Evolutionary conservation across 441 rosid genomes (phyloP).

Genomic region (Hypseocharis bilobata): DNA sequence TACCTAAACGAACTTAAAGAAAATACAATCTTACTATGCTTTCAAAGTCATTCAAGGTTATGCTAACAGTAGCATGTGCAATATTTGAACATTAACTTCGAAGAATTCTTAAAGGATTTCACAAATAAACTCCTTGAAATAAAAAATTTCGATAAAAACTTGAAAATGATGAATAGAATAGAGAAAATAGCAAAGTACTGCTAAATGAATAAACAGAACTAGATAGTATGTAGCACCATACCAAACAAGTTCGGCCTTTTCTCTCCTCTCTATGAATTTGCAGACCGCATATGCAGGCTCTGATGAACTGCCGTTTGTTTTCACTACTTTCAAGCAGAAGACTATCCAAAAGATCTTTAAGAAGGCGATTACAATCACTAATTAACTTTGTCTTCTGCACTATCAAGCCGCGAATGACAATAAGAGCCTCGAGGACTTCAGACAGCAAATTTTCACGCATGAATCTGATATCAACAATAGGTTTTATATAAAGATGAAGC

Average conservation of each 20-base stretch:
- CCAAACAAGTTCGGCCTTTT: slow-evolving; percentile 87
- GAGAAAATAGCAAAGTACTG: not conserved
- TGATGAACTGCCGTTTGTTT: slow-evolving; percentile 89
- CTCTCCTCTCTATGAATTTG: slow-evolving; percentile 87
- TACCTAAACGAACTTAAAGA: not conserved
- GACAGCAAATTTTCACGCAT: slow-evolving; percentile 85
- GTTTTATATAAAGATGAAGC: slow-evolving; percentile 17
- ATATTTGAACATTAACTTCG: slow-evolving; percentile 3
- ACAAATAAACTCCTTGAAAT: not conserved
- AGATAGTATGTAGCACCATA: slow-evolving; percentile 29
- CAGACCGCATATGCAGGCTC: slow-evolving; percentile 90
- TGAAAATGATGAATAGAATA: not conserved
- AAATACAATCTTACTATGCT: not conserved
- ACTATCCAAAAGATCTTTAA: slow-evolving; percentile 90
- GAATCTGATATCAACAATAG: slow-evolving; percentile 51
- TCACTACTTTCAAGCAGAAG: slow-evolving; percentile 98
- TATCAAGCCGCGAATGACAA: slow-evolving; percentile 88
- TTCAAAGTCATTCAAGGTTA: not conserved
- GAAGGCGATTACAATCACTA: slow-evolving; percentile 88
- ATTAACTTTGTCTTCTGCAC: slow-evolving; percentile 99
- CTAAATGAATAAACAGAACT: not conserved
- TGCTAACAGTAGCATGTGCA: not conserved
- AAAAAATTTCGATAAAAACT: not conserved
- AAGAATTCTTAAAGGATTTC: not conserved
- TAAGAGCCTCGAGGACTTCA: slow-evolving; percentile 96